phyloP scores from a whole-genome alignment of 106 monocot species.

The Dactylorhiza incarnata region DNA sequence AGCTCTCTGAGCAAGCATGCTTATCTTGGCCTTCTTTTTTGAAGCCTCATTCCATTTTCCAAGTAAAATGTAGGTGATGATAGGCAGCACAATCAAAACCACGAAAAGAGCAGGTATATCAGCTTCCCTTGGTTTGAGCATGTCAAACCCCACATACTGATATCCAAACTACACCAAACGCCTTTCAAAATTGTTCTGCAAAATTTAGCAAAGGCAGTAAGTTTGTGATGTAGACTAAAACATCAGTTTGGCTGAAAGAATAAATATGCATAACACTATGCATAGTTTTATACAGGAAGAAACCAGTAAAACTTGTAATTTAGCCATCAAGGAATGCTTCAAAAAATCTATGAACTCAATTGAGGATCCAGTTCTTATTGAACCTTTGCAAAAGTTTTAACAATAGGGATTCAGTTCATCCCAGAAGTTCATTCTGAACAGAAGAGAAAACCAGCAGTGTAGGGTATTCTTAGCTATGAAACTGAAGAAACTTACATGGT shows the following conservation, averaged over 20 bases:
- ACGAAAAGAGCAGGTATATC: slow-evolving; percentile 73
- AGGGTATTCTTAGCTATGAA: neutral
- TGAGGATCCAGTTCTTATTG: neutral
- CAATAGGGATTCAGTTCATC: neutral
- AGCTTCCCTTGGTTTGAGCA: slow-evolving; percentile 97
- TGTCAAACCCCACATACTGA: slow-evolving; percentile 77
- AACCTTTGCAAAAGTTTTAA: neutral
- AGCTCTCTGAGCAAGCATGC: slow-evolving; percentile 59
- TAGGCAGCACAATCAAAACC: slow-evolving; percentile 80
- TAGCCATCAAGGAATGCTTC: too few species aligned
- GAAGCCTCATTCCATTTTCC: slow-evolving; percentile 75
- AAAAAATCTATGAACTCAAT: neutral
- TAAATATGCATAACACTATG: neutral
- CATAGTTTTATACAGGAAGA: neutral
- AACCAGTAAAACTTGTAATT: neutral
- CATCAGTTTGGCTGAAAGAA: neutral
- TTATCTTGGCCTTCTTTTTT: slow-evolving; percentile 60
- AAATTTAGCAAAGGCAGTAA: neutral
- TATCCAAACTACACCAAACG: slow-evolving; percentile 33
- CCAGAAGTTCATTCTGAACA: neutral
- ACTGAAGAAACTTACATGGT: neutral
- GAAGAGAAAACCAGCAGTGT: neutral
- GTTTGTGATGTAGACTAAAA: neutral
- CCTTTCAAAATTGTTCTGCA: slow-evolving; percentile 14
- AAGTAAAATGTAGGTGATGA: slow-evolving; percentile 79